Conservation (phyloP, 441 rosid species). For the Pelargonium citronellum region DNA sequence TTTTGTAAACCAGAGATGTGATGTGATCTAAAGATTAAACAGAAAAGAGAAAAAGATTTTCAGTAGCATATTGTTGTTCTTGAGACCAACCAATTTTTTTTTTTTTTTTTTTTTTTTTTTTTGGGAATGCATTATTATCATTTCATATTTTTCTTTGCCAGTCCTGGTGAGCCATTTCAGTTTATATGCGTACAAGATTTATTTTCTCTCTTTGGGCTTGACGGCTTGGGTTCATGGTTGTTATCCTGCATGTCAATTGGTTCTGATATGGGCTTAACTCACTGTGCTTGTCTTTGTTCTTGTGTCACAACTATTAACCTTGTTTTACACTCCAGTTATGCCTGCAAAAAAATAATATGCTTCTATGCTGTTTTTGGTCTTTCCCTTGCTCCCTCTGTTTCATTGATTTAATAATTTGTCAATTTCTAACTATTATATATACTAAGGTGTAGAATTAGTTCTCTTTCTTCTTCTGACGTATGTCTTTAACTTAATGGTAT, state of each 20-base stretch:
- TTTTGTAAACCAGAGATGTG: neutral
- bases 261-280: neutral
- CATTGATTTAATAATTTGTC: neutral
- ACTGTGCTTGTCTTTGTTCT: neutral
- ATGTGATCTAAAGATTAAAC: neutral
- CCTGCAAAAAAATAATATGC: neutral
- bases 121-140: too few species aligned
- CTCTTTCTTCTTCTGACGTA: neutral
- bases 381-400: neutral
- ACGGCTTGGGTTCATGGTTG: neutral
- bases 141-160: neutral
- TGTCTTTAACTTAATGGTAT: conserved; percentile 12
- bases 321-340: neutral
- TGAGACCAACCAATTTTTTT: neutral
- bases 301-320: neutral
- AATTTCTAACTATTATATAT: neutral
- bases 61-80: neutral
- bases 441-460: neutral
- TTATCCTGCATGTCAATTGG: too few species aligned
- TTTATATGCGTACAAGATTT: neutral
- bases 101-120: too few species aligned
- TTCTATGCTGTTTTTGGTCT: neutral
- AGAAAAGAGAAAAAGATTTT: too few species aligned
- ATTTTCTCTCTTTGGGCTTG: neutral
- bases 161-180: neutral